Conservation (phyloP, 2,329 filamentous ascomycete genomes). For the Penicillium sp. region DNA sequence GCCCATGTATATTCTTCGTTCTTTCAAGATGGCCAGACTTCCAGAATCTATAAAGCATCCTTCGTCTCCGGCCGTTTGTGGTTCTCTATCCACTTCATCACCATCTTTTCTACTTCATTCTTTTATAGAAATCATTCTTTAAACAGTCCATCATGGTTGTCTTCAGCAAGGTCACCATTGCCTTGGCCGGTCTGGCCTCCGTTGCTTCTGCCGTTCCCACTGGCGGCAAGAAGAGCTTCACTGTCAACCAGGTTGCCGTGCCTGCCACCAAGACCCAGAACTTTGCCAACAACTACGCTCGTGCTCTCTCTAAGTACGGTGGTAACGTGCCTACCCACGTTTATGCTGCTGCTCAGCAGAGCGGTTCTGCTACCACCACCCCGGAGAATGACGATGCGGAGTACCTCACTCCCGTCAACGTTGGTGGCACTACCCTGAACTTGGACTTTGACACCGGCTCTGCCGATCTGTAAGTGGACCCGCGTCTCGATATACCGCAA, state of each 20-base stretch:
- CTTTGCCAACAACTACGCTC: slow-evolving; percentile 31
- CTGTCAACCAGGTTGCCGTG: slow-evolving; percentile 30
- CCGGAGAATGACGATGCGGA: slow-evolving; percentile 55
- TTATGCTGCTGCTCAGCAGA: slow-evolving; percentile 29
- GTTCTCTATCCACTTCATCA: slow-evolving; percentile 5
- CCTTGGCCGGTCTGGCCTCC: slow-evolving; percentile 28
- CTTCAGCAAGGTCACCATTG: slow-evolving; percentile 32
- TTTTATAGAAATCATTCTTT: slow-evolving; percentile 15
- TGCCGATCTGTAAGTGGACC: slow-evolving; percentile 60
- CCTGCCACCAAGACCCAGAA: slow-evolving; percentile 18
- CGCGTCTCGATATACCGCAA: not conserved
- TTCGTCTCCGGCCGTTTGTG: slow-evolving; percentile 6
- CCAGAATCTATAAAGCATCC: slow-evolving; percentile 27
- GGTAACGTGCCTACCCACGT: slow-evolving; percentile 30
- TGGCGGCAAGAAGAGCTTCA: slow-evolving; percentile 28
- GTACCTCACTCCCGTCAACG: slow-evolving; percentile 61
- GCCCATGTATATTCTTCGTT: not conserved
- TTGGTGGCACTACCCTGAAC: slow-evolving; percentile 63
- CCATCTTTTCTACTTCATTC: slow-evolving; percentile 14
- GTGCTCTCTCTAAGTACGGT: slow-evolving; percentile 31
- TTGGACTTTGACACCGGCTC: slow-evolving; percentile 72
- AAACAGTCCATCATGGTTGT: slow-evolving; percentile 32
- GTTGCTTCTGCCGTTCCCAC: slow-evolving; percentile 31
- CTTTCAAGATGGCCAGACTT: not conserved
- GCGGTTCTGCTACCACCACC: slow-evolving; percentile 40